A percentile compares a stretch with the other conserved stretches of the same genome.
Conservation (phyloP, 331 rosid species). For the Quercus tomentella region DNA sequence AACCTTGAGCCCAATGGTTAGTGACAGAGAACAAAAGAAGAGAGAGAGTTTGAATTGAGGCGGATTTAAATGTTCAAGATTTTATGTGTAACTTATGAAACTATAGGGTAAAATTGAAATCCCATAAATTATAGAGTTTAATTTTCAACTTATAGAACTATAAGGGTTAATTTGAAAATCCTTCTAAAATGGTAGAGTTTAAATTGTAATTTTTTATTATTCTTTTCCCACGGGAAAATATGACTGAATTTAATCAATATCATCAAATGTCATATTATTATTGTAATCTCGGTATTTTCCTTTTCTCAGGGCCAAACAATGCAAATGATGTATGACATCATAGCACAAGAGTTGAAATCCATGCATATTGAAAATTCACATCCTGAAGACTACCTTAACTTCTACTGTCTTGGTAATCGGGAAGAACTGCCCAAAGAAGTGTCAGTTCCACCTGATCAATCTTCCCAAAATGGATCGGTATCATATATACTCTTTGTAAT, state of each 20-base stretch:
- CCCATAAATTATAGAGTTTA: neutral
- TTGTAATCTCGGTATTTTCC: conserved; percentile 9
- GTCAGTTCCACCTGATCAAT: conserved; percentile 13
- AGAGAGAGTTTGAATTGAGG: no score
- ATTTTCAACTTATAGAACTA: neutral
- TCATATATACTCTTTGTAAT: neutral
- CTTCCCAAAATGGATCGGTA: conserved; percentile 47
- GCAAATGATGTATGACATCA: conserved; percentile 74
- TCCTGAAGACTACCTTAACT: conserved; percentile 77
- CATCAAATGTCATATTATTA: neutral
- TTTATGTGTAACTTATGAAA: no score
- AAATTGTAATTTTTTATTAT: no score
- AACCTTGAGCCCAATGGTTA: no score
- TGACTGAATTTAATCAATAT: neutral
- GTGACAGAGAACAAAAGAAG: no score
- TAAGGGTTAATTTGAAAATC: no score
- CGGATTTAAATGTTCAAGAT: no score
- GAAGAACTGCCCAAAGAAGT: conserved; percentile 33
- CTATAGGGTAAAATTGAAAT: no score
- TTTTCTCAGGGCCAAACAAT: conserved; percentile 75
- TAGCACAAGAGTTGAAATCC: conserved; percentile 56
- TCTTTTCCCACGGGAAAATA: no score
- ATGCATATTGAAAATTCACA: conserved; percentile 41
- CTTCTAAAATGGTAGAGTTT: no score
- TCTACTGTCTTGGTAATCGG: conserved; percentile 81